Evolutionary conservation across 192 early-diverging fungal genomes (phyloP).

Genomic region (Coemansia sp.): DNA sequence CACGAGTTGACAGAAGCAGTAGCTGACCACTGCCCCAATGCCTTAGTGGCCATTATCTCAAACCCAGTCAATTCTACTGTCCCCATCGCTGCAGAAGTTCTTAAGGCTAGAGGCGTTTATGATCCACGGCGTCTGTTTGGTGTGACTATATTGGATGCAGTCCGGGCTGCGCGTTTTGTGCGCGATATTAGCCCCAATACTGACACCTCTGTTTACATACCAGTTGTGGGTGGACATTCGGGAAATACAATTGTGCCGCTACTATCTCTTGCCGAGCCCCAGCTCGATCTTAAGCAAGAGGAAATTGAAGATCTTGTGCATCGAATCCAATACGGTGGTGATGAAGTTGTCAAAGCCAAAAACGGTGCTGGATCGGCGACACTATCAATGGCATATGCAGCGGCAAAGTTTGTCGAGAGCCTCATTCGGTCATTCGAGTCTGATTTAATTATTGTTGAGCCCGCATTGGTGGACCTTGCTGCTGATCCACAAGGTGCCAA

Average conservation of each 20-base stretch:
- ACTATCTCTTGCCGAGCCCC: constrained; percentile 67
- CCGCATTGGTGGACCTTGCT: constrained; percentile 67
- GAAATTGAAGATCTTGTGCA: constrained; percentile 85
- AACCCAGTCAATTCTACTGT: constrained; percentile 96
- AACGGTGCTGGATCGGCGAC: constrained; percentile 86
- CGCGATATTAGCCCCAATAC: constrained; percentile 69
- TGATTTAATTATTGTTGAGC: constrained; percentile 73
- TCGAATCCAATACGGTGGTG: constrained; percentile 97
- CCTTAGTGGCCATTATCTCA: constrained; percentile 80
- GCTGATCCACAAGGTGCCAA: constrained; percentile 51
- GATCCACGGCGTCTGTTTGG: constrained; percentile 86
- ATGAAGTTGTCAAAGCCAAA: constrained; percentile 99
- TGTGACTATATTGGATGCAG: constrained; percentile 93
- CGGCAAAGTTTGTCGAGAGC: constrained; percentile 84
- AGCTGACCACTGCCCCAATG: constrained; percentile 77
- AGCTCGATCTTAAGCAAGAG: constrained; percentile 70
- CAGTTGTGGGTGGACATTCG: constrained; percentile 93
- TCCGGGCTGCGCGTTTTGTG: constrained; percentile 94
- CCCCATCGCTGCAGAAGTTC: constrained; percentile 85
- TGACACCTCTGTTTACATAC: constrained; percentile 60
- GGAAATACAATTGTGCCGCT: constrained; percentile 96
- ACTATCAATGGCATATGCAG: constrained; percentile 83
- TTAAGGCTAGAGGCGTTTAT: constrained; percentile 80
- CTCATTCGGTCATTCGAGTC: constrained; percentile 74
- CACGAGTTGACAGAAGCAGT: constrained; percentile 71